A percentile compares a stretch with the other conserved stretches of the same genome.
These are phyloP conservation scores for Zygoascus sp. DNA, from an alignment of 1,139 yeast genomes.

Conservation along the genomic window DNA sequence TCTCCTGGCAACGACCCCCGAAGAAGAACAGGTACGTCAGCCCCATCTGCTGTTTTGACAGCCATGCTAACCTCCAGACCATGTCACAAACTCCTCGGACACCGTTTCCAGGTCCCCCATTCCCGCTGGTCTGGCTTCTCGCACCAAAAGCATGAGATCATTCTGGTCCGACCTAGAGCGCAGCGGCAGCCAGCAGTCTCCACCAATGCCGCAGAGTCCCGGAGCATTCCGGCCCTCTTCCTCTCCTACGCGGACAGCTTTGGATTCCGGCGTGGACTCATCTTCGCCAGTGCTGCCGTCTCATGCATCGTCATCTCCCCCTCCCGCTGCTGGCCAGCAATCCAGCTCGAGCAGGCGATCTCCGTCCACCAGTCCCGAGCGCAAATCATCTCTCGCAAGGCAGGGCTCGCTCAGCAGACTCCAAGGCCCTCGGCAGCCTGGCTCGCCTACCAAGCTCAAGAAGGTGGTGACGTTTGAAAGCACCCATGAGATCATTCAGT, in stretches of 20 bases:
- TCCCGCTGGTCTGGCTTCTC: conserved; percentile 17
- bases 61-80: conserved; percentile 7
- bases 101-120: conserved; percentile 6
- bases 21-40: neutral
- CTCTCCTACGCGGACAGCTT: neutral
- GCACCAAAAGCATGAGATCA: conserved; percentile 28
- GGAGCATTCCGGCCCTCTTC: neutral
- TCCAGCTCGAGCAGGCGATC: too few relatives aligned
- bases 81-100: conserved; percentile 5
- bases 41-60: neutral
- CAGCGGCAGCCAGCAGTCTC: conserved; percentile 17
- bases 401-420: conserved; percentile 30
- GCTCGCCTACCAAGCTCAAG: conserved; percentile 23
- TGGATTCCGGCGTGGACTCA: neutral
- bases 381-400: conserved; percentile 23
- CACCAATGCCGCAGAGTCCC: conserved; percentile 19
- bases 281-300: neutral
- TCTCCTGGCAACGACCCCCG: neutral
- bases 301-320: too few relatives aligned
- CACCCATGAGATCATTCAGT: conserved; percentile 40
- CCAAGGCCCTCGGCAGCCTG: conserved; percentile 31
- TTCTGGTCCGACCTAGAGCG: conserved; percentile 33
- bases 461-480: conserved; percentile 36
- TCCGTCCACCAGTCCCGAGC: conserved; percentile 9
- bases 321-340: too few relatives aligned